Evolutionary conservation across 2,329 filamentous ascomycete genomes (phyloP).

Genomic region (Penicillium fuscoglaucum): DNA sequence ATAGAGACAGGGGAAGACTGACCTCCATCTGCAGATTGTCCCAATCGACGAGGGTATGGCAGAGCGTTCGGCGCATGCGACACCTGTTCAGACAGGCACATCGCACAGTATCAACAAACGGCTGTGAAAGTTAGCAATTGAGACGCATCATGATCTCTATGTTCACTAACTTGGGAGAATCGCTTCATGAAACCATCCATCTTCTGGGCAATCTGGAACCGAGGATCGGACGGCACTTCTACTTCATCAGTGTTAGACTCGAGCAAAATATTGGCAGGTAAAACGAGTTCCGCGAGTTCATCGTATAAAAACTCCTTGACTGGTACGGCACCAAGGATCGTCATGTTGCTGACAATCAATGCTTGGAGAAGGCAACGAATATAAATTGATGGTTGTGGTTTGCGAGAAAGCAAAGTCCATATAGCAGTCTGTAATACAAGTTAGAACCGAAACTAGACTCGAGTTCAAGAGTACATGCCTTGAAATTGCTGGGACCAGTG

Average conservation of each 20-base stretch:
- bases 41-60: slow-evolving; percentile 79
- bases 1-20: neutral
- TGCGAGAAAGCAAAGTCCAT: slow-evolving; percentile 71
- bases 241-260: slow-evolving; percentile 73
- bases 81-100: slow-evolving; percentile 88
- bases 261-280: slow-evolving; percentile 70
- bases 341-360: slow-evolving; percentile 71
- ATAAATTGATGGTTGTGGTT: slow-evolving; percentile 80
- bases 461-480: slow-evolving; percentile 51
- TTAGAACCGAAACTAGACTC: slow-evolving; percentile 10
- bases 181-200: slow-evolving; percentile 69
- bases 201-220: slow-evolving; percentile 68
- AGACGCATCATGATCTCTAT: neutral
- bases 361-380: slow-evolving; percentile 77
- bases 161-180: slow-evolving; percentile 47
- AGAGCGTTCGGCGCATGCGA: slow-evolving; percentile 83
- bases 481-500: slow-evolving; percentile 65
- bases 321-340: slow-evolving; percentile 66
- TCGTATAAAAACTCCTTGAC: slow-evolving; percentile 75
- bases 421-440: slow-evolving; percentile 63
- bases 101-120: slow-evolving; percentile 80
- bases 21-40: slow-evolving; percentile 80
- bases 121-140: slow-evolving; percentile 49
- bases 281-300: slow-evolving; percentile 74
- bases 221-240: slow-evolving; percentile 70